Percentiles rank a stretch among this genome's conserved stretches.
Evolutionary conservation across 2,329 filamentous ascomycete species (phyloP).

Genomic region (Hypoxylon sp.): DNA sequence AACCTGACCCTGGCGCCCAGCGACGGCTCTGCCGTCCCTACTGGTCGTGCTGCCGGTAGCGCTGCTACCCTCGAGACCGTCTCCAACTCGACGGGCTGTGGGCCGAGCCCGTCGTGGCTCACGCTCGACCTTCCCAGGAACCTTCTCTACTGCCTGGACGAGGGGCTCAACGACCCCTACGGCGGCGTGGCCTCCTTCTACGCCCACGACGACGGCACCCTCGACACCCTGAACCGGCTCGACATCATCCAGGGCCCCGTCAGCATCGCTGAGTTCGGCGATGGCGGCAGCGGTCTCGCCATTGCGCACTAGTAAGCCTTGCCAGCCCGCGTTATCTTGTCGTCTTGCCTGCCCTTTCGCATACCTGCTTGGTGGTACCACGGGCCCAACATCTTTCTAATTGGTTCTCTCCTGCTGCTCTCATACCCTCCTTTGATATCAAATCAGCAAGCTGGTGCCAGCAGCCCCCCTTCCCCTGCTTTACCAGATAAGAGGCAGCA

Average conservation of each 20-base stretch:
- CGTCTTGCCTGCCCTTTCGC: neutral
- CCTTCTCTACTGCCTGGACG: conserved; percentile 67
- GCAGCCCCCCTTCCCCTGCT: too few species aligned
- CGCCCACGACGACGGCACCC: conserved; percentile 54
- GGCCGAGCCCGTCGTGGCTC: conserved; percentile 66
- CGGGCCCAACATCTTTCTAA: conserved; percentile 19
- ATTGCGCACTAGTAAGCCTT: conserved; percentile 46
- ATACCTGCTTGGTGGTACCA: conserved; percentile 23
- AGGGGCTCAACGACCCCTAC: conserved; percentile 50
- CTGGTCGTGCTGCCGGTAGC: too few species aligned
- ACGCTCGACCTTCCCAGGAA: conserved; percentile 59
- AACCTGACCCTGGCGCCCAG: conserved; percentile 49
- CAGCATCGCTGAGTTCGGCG: conserved; percentile 43
- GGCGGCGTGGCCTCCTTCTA: conserved; percentile 46
- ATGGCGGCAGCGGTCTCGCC: conserved; percentile 41
- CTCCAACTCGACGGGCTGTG: conserved; percentile 57
- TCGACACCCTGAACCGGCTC: conserved; percentile 51
- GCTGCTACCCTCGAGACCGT: conserved; percentile 51
- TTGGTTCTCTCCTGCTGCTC: conserved; percentile 24
- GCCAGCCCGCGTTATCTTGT: conserved; percentile 22
- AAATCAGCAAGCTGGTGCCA: conserved; percentile 30
- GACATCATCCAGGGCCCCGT: conserved; percentile 42
- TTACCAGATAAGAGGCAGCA: conserved; percentile 4
- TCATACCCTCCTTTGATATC: conserved; percentile 14
- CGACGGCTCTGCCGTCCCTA: conserved; percentile 35